These are phyloP conservation scores for Chytriomyces hyalinus DNA, from an alignment of 192 early-diverging fungal species.

Conservation along the genomic window DNA sequence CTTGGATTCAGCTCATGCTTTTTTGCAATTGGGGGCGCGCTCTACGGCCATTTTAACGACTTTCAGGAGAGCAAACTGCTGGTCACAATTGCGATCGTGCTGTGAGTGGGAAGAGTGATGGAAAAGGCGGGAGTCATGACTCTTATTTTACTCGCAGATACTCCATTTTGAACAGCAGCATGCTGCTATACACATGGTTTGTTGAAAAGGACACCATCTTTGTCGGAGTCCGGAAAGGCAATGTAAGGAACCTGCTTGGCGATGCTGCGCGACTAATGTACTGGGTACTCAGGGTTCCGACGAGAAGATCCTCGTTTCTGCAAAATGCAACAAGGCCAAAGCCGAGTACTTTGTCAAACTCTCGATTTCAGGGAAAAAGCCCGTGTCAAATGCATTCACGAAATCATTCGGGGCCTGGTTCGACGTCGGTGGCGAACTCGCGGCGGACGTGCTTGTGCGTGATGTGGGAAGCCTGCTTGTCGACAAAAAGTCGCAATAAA, in stretches of 20 bases:
- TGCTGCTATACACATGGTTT: conserved; percentile 40
- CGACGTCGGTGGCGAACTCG: conserved; percentile 50
- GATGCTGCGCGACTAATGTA: no score
- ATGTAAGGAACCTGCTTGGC: no score
- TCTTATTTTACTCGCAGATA: conserved; percentile 18
- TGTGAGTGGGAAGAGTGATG: conserved; percentile 5
- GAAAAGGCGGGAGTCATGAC: no score
- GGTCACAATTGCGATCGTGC: conserved; percentile 41
- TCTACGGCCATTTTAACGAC: conserved; percentile 49
- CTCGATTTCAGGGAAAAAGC: conserved; percentile 8
- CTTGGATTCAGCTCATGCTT: conserved; percentile 78
- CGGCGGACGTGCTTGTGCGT: conserved; percentile 16
- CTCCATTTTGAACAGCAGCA: conserved; percentile 45
- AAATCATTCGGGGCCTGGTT: conserved; percentile 46
- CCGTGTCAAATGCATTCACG: not conserved
- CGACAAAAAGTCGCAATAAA: conserved; percentile 30
- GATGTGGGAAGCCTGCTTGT: conserved; percentile 34
- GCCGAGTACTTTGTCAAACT: conserved; percentile 39
- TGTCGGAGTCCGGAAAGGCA: conserved; percentile 42
- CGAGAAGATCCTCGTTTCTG: conserved; percentile 27
- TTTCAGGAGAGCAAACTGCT: conserved; percentile 47
- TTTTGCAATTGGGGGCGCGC: conserved; percentile 69
- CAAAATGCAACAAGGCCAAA: conserved; percentile 33
- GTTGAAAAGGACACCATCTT: conserved; percentile 53
- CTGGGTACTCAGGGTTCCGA: conserved; percentile 33